Evolutionary conservation across 2,329 filamentous ascomycete species (phyloP).

Genomic region (Paecilomyces formosus): DNA sequence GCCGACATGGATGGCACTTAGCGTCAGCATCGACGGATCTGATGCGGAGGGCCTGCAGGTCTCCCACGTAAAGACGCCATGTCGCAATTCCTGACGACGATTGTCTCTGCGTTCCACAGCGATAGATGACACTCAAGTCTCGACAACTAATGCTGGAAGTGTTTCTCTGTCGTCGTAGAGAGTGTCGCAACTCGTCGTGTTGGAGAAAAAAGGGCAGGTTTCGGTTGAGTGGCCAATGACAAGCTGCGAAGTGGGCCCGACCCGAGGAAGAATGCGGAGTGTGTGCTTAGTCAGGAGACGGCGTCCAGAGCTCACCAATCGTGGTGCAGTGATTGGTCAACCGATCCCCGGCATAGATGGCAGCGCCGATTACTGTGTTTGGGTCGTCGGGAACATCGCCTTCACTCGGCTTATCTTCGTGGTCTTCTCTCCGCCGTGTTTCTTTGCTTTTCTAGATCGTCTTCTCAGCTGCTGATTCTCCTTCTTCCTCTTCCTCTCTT

Average conservation of each 20-base stretch:
- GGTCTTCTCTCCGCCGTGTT: neutral
- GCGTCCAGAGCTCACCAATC: slow-evolving; percentile 3
- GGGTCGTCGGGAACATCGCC: neutral
- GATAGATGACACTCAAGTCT: too few species aligned
- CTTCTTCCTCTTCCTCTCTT: neutral
- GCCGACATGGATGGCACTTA: neutral
- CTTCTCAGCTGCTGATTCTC: neutral
- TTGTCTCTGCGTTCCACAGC: neutral
- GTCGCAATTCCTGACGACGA: neutral
- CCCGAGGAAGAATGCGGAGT: neutral
- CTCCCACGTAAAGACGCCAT: neutral
- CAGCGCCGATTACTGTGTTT: neutral
- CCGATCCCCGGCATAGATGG: neutral
- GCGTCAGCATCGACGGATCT: neutral
- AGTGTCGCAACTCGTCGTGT: too few species aligned
- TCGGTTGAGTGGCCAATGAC: too few species aligned
- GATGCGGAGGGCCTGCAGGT: neutral
- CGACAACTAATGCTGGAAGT: too few species aligned
- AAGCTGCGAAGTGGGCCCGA: too few species aligned
- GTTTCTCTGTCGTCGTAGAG: too few species aligned
- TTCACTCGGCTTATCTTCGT: neutral
- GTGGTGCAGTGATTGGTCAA: neutral
- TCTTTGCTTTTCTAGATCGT: neutral
- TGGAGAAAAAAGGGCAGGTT: too few species aligned
- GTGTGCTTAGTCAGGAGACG: slow-evolving; percentile 1